A percentile compares a stretch with the other conserved stretches of the same genome.
Evolutionary conservation across 2,329 filamentous ascomycete genomes (phyloP).

Genomic region (Drechslerella stenobrocha): DNA sequence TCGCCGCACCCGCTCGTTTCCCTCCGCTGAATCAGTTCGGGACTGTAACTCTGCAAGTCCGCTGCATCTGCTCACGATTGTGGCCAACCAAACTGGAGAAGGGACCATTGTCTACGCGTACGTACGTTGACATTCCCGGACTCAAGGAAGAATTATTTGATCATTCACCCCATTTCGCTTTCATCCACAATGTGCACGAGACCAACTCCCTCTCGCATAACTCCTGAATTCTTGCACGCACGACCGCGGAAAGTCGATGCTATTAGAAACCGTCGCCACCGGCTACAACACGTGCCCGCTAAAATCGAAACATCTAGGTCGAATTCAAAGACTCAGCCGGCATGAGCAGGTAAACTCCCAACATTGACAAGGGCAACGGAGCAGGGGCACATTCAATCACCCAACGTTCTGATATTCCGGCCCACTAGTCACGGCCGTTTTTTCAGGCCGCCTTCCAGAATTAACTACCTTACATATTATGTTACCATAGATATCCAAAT

Average conservation of each 20-base stretch:
- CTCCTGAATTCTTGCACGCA: conserved; percentile 4
- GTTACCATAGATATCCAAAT: too few relatives aligned
- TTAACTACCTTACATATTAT: too few relatives aligned
- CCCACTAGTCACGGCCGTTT: background rate
- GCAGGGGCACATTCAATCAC: background rate
- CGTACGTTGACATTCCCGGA: conserved; percentile 1
- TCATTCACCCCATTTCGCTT: background rate
- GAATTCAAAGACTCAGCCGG: background rate
- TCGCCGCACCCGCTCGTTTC: background rate
- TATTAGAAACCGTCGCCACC: conserved; percentile 3
- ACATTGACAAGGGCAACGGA: background rate
- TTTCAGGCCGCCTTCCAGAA: too few relatives aligned
- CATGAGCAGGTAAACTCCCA: background rate
- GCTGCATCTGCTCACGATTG: background rate
- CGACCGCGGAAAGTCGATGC: background rate
- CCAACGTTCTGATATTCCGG: background rate
- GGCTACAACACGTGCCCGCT: background rate
- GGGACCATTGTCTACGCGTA: too few relatives aligned
- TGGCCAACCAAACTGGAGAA: background rate
- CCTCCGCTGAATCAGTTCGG: background rate
- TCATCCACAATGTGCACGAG: background rate
- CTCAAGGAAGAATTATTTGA: background rate
- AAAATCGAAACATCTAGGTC: background rate
- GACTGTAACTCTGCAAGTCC: background rate
- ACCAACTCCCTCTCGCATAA: conserved; percentile 5